A percentile compares a stretch with the other conserved stretches of the same genome.
Conservation (phyloP, 2,329 filamentous ascomycete genomes). For the Cladosporium cucumerinum region DNA sequence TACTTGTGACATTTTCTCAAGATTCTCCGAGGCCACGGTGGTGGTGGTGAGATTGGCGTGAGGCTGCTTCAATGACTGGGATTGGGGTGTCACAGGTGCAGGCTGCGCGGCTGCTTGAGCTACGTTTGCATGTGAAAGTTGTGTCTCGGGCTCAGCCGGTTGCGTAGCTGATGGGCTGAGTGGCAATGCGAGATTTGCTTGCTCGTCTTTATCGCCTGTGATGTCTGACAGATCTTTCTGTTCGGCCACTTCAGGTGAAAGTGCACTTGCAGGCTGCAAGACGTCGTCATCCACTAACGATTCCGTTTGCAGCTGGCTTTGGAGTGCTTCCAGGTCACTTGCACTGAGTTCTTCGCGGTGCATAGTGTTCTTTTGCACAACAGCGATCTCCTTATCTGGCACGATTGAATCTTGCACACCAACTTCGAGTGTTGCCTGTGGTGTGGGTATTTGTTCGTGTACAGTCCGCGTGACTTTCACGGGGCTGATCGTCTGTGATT, state of each 20-base stretch:
- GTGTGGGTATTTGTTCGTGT: not conserved
- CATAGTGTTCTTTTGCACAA: not conserved
- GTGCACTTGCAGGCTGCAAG: not conserved
- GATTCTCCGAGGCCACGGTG: not conserved
- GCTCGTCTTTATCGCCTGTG: not conserved
- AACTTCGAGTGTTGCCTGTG: not conserved
- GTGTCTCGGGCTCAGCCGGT: not conserved
- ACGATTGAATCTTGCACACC: not conserved
- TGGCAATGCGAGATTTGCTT: not conserved
- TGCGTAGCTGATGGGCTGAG: constrained; percentile 5
- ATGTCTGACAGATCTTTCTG: not conserved
- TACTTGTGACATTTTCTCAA: not conserved
- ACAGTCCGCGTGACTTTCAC: not conserved
- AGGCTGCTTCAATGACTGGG: not conserved
- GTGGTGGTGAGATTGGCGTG: not conserved
- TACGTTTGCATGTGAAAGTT: not conserved
- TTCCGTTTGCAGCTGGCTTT: not conserved
- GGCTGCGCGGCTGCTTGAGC: constrained; percentile 8
- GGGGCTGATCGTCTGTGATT: not conserved
- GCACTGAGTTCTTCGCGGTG: not conserved
- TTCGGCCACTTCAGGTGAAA: not conserved
- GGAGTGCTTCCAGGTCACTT: not conserved
- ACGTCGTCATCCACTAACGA: not conserved
- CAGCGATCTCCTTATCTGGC: not conserved
- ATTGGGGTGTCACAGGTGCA: constrained; percentile 11